These are phyloP conservation scores for Xylogone sp. DNA, from an alignment of 2,329 filamentous ascomycete species.

Conservation along the genomic window DNA sequence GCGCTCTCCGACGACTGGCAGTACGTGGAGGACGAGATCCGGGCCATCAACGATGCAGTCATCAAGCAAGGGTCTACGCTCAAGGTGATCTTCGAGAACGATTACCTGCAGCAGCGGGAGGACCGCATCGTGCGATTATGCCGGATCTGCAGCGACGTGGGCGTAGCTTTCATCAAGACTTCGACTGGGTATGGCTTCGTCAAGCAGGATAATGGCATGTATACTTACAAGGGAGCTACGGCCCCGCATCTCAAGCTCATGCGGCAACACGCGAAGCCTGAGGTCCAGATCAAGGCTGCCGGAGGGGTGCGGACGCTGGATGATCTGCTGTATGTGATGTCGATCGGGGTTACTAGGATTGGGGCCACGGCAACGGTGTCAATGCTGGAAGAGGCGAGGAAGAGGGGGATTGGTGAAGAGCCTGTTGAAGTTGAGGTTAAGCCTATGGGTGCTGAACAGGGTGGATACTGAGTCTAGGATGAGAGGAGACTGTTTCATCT, in stretches of 20 bases:
- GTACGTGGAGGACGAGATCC: slow-evolving; percentile 51
- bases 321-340: slow-evolving; percentile 50
- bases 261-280: slow-evolving; percentile 38
- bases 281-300: slow-evolving; percentile 54
- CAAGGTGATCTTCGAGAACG: slow-evolving; percentile 62
- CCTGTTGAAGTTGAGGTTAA: slow-evolving; percentile 13
- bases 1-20: slow-evolving; percentile 52
- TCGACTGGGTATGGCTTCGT: slow-evolving; percentile 59
- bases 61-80: slow-evolving; percentile 39
- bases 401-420: slow-evolving; percentile 39
- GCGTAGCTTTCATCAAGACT: slow-evolving; percentile 57
- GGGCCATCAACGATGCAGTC: slow-evolving; percentile 45
- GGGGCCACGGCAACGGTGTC: slow-evolving; percentile 51
- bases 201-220: slow-evolving; percentile 47
- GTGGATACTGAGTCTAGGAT: slow-evolving; percentile 1
- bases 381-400: slow-evolving; percentile 51
- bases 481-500: background rate
- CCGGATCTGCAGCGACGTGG: slow-evolving; percentile 46
- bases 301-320: slow-evolving; percentile 54
- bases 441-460: background rate
- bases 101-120: slow-evolving; percentile 41
- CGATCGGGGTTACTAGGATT: slow-evolving; percentile 50
- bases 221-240: slow-evolving; percentile 51
- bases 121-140: slow-evolving; percentile 49
- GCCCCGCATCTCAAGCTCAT: slow-evolving; percentile 49